phyloP scores from a whole-genome alignment of 1,284 basidiomycete genomes.

The Mycosarcoma mackinlayi region DNA sequence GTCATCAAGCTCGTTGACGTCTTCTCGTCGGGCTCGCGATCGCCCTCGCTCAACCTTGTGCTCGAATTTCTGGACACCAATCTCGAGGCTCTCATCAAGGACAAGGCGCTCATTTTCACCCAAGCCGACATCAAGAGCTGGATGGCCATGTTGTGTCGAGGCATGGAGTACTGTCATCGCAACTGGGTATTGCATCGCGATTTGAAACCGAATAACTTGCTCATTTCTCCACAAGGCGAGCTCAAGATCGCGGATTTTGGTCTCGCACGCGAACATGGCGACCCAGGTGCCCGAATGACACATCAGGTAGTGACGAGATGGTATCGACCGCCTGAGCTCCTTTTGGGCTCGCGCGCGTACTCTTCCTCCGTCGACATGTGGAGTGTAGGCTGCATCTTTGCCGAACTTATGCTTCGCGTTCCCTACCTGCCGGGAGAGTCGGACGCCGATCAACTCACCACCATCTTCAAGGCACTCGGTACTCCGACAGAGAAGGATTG shows the following conservation, averaged over 20 bases:
- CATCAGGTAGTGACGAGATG: slow-evolving; percentile 96
- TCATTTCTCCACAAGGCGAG: slow-evolving; percentile 88
- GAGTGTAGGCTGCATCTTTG: slow-evolving; percentile 96
- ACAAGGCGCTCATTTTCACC: slow-evolving; percentile 87
- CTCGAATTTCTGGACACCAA: slow-evolving; percentile 98
- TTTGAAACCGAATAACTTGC: slow-evolving; percentile 97
- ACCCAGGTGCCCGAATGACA: slow-evolving; percentile 94
- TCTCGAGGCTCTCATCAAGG: slow-evolving; percentile 95
- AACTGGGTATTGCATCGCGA: slow-evolving; percentile 95
- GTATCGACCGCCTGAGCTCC: slow-evolving; percentile 95
- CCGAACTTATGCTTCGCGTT: slow-evolving; percentile 92
- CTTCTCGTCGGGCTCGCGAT: slow-evolving; percentile 85
- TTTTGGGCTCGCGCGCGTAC: slow-evolving; percentile 88
- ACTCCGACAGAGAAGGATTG: slow-evolving; percentile 96
- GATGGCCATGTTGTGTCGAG: slow-evolving; percentile 97
- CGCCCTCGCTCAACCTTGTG: slow-evolving; percentile 88
- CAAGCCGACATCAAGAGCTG: slow-evolving; percentile 97
- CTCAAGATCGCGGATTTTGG: slow-evolving; percentile 99
- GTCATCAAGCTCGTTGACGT: slow-evolving; percentile 97
- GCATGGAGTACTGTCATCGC: slow-evolving; percentile 95
- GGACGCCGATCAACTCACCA: slow-evolving; percentile 95
- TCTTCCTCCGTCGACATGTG: slow-evolving; percentile 89
- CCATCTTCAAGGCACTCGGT: slow-evolving; percentile 91
- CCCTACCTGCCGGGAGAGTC: slow-evolving; percentile 92
- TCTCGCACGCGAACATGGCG: slow-evolving; percentile 92